phyloP scores from a whole-genome alignment of 345 rosid genomes.

The Pugionium dolabratum region DNA sequence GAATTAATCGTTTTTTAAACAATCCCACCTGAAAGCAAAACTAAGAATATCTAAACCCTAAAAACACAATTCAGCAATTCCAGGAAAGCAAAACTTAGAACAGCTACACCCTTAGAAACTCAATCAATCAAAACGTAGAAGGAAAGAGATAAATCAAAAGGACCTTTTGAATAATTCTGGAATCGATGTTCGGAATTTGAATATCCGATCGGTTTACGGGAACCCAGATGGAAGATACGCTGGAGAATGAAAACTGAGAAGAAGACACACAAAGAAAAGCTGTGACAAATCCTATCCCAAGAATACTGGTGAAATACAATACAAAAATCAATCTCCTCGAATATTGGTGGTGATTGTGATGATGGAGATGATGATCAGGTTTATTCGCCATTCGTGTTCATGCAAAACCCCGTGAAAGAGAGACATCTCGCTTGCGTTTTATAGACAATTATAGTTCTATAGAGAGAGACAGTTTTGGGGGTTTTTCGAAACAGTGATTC shows the following conservation, averaged over 20 bases:
- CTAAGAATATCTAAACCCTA: not conserved
- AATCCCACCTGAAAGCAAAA: not conserved
- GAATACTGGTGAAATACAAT: conserved; percentile 39
- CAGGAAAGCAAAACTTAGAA: not conserved
- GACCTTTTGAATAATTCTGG: conserved; percentile 37
- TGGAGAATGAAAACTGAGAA: conserved; percentile 10
- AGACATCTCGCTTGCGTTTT: not conserved
- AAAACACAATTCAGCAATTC: not conserved
- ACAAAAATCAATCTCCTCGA: conserved; percentile 42
- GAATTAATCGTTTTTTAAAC: not conserved
- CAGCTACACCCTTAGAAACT: not conserved
- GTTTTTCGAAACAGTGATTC: not conserved
- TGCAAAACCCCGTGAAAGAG: conserved; percentile 11
- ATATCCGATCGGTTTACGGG: conserved; percentile 38
- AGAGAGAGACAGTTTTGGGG: not conserved
- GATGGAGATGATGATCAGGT: conserved; percentile 29
- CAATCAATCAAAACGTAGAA: conserved; percentile 8
- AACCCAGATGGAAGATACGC: conserved; percentile 49
- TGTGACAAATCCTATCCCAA: conserved; percentile 47
- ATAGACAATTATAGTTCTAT: too few relatives aligned
- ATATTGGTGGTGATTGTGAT: conserved; percentile 37
- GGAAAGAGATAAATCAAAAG: not conserved
- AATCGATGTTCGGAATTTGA: conserved; percentile 26
- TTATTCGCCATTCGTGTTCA: conserved; percentile 46
- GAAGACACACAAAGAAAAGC: conserved; percentile 48